Conservation (phyloP, 441 rosid species). For the Pelargonium cotyledonis region DNA sequence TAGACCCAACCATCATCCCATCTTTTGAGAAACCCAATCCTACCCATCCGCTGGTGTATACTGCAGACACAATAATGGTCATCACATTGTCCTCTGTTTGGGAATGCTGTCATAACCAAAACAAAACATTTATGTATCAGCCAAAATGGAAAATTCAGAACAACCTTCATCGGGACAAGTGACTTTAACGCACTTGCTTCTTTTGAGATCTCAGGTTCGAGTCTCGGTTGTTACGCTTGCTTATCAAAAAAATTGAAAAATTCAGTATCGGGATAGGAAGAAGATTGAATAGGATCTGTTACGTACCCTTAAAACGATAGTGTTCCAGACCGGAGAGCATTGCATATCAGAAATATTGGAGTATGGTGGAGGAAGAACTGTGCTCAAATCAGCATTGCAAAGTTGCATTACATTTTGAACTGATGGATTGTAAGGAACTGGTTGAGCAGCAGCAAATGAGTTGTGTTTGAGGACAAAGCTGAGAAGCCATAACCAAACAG, state of each 20-base stretch:
- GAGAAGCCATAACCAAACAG: constrained; percentile 30
- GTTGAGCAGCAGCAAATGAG: constrained; percentile 13
- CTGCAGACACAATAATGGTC: constrained; percentile 65
- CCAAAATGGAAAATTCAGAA: not conserved
- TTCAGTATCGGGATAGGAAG: not conserved
- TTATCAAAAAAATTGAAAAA: no score
- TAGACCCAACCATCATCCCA: constrained; percentile 86
- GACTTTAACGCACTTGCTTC: no score
- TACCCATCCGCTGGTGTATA: constrained; percentile 88
- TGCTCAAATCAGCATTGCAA: constrained; percentile 45
- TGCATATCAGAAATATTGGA: constrained; percentile 51
- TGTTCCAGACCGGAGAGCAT: constrained; percentile 77
- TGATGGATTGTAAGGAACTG: not conserved
- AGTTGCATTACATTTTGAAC: constrained; percentile 24
- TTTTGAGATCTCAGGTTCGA: no score
- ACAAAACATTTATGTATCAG: not conserved
- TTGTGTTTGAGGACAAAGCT: constrained; percentile 21
- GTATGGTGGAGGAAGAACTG: constrained; percentile 78
- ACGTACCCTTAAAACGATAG: constrained; percentile 62
- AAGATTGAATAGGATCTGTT: constrained; percentile 8
- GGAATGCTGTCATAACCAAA: constrained; percentile 42
- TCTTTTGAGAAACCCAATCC: constrained; percentile 84
- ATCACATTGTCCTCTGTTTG: constrained; percentile 56
- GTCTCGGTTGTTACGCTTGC: no score
- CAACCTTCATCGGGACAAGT: no score